Percentiles rank a stretch among this genome's conserved stretches.
phyloP scores from a whole-genome alignment of 2,329 filamentous ascomycete genomes.

The Diaporthe amygdali region DNA sequence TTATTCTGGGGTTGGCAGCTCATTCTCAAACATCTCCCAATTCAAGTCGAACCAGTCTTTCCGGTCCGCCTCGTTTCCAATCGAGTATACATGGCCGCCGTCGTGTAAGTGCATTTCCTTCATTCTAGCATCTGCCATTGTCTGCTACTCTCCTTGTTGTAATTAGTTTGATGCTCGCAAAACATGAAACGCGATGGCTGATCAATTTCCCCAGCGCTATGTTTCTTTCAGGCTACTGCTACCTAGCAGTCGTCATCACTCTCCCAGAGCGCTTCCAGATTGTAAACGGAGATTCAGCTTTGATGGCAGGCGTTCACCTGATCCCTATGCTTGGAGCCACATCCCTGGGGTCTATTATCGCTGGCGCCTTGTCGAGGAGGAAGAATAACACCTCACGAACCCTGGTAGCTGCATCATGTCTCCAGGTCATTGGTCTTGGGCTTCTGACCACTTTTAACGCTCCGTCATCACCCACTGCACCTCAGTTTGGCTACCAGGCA shows the following conservation, averaged over 20 bases:
- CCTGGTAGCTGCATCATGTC: slow-evolving; percentile 51
- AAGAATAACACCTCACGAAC: slow-evolving; percentile 60
- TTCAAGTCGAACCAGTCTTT: slow-evolving; percentile 59
- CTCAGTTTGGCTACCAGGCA: slow-evolving; percentile 60
- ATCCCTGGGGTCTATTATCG: slow-evolving; percentile 60
- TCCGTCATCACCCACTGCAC: slow-evolving; percentile 37
- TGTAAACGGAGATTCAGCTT: slow-evolving; percentile 56
- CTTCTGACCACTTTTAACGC: slow-evolving; percentile 51
- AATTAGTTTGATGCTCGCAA: no score
- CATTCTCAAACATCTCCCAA: slow-evolving; percentile 43
- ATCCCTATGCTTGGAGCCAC: slow-evolving; percentile 63
- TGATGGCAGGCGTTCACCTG: slow-evolving; percentile 62
- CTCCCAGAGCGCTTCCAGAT: slow-evolving; percentile 67
- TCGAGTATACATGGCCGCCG: slow-evolving; percentile 55
- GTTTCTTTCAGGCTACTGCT: slow-evolving; percentile 61
- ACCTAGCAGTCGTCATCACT: slow-evolving; percentile 62
- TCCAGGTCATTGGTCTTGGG: slow-evolving; percentile 59
- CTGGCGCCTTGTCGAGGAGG: slow-evolving; percentile 57
- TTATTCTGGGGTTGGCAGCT: slow-evolving; percentile 58
- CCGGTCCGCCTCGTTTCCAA: slow-evolving; percentile 53
- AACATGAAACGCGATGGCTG: neutral
- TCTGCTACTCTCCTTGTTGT: neutral
- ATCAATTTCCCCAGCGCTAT: slow-evolving; percentile 49
- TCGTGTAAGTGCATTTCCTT: slow-evolving; percentile 47
- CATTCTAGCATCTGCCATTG: neutral